phyloP scores from a whole-genome alignment of 2,329 filamentous ascomycete genomes.

The Cordyceps cateniannulata region DNA sequence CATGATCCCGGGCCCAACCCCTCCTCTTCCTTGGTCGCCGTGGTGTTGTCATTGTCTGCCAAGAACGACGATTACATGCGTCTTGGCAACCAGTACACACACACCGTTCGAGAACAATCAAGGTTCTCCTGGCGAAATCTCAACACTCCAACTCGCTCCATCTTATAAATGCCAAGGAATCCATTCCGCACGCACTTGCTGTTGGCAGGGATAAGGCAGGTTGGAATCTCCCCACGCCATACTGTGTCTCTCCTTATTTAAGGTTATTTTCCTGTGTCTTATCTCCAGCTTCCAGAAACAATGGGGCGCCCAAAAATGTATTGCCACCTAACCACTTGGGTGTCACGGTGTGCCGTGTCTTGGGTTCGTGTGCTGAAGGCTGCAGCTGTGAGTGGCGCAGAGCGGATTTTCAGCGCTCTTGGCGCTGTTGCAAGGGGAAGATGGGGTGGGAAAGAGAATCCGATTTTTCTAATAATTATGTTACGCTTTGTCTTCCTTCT shows the following conservation, averaged over 20 bases:
- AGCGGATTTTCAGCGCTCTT: constrained; percentile 2
- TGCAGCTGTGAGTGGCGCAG: neutral
- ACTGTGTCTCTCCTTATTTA: neutral
- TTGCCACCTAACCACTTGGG: neutral
- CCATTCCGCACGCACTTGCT: neutral
- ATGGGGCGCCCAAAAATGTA: neutral
- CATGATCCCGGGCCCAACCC: neutral
- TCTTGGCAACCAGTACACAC: neutral
- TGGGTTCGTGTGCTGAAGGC: neutral
- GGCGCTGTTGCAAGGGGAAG: neutral
- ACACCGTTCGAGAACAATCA: constrained; percentile 4
- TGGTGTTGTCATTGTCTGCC: neutral
- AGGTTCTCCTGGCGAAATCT: neutral
- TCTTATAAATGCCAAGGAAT: neutral
- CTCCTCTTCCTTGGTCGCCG: neutral
- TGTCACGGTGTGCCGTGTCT: neutral
- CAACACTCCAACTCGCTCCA: neutral
- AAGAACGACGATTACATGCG: neutral
- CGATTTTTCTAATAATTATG: neutral
- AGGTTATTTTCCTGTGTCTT: neutral
- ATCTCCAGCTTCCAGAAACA: neutral
- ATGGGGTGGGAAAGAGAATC: neutral
- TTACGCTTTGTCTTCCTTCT: neutral
- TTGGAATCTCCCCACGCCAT: neutral
- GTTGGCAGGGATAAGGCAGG: neutral